These are phyloP conservation scores for Cordyceps tenuipes DNA, from an alignment of 2,329 filamentous ascomycete genomes.

Conservation along the genomic window DNA sequence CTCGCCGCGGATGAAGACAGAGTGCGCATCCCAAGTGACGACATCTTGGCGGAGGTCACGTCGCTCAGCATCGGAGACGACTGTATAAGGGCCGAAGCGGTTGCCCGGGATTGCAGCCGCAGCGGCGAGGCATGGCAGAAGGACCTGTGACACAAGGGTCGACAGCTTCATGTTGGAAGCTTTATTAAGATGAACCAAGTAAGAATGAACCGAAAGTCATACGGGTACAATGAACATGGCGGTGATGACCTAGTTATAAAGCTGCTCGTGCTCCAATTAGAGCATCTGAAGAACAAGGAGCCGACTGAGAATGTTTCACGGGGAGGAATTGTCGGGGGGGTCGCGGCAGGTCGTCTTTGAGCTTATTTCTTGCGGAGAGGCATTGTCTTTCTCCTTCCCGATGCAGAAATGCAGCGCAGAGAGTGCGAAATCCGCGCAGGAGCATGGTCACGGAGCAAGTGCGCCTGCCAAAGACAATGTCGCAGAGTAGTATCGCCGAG, in stretches of 20 bases:
- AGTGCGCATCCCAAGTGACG: conserved; percentile 60
- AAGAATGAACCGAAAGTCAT: not conserved
- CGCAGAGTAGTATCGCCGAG: conserved; percentile 1
- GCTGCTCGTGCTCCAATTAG: too few species aligned
- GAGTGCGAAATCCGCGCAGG: not conserved
- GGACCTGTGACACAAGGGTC: not conserved
- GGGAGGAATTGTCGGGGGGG: not conserved
- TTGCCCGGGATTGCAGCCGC: not conserved
- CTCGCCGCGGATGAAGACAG: conserved; percentile 58
- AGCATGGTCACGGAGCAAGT: not conserved
- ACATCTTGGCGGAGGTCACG: conserved; percentile 11
- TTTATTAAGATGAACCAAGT: not conserved
- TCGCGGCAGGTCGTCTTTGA: not conserved
- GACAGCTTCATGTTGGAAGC: conserved; percentile 2
- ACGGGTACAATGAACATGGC: not conserved
- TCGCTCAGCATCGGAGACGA: not conserved
- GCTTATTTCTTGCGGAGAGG: not conserved
- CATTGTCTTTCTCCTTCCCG: conserved; percentile 7
- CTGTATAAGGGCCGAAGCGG: not conserved
- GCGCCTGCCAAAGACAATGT: not conserved
- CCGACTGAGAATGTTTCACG: not conserved
- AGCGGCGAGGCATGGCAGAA: not conserved
- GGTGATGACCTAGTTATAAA: not conserved
- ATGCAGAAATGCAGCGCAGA: not conserved
- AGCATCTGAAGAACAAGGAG: not conserved